Base-by-base conservation (phyloP, 371 early-diverging fungal species). In the Saksenaea vasiformis region DNA sequence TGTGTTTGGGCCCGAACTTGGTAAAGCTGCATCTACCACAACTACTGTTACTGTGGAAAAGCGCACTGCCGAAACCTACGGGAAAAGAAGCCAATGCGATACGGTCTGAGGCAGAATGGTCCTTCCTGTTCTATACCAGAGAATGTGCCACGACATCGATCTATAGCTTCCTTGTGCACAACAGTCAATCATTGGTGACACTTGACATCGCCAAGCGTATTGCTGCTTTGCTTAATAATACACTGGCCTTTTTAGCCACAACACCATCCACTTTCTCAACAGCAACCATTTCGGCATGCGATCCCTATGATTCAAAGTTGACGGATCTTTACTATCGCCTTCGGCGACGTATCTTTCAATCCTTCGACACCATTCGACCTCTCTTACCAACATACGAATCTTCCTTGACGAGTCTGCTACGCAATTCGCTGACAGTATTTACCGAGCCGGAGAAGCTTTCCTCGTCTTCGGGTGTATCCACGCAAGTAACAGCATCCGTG, bases 1-100 rank as follows among this genome's bases (percentile, higher is more conserved):
- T 93, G 91, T 80, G 88, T 28, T 77, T 94, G 14, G 95, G 95
- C 0, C 90, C 93, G 0, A 88, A 90, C 58, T 87, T 93, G 62
- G 93, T 93, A 41, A 85, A 85, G 53, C 87, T 93, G 31, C 92
- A 93, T 62, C 65, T 93, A 14, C 89, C 93, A 0, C 95, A 94
- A 64, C 67, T 94, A 2, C 65, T 94, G 15, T 67, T 93, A 1
- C 72, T 87, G n/a, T 88, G 90, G 89, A 89, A 86, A 64, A 83
- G 69, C n/a, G 83, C 85, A 0, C 73, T 89, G 17, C 88, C 90
- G 5, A 89, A 88, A 31, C 83, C 85, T 17, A 79, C 84, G 1
- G 81, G 82, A 58, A 86, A 84, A 66, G 83, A 78, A 41, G 86
- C 87, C 31, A 84, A 83, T 51, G 59, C 75, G 2, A 74, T 81